These are phyloP conservation scores for Pichia exigua DNA, from an alignment of 805 yeast genomes.

Conservation along the genomic window DNA sequence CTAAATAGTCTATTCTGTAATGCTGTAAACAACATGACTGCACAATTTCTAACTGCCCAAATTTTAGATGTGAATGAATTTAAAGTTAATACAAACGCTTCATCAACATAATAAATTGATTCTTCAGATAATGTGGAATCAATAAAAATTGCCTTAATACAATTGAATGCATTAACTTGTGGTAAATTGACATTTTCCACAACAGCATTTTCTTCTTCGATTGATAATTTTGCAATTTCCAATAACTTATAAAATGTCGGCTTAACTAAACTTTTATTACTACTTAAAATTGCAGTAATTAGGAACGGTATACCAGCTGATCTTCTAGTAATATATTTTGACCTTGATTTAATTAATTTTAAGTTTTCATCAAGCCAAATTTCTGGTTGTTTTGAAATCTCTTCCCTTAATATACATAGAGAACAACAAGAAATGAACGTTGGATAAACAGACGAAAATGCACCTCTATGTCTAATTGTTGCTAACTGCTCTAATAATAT, in stretches of 20 bases:
- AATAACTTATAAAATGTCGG: constrained; percentile 45
- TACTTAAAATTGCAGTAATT: constrained; percentile 63
- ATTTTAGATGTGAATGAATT: constrained; percentile 52
- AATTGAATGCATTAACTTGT: constrained; percentile 89
- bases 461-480: constrained; percentile 81
- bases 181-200: constrained; percentile 62
- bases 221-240: constrained; percentile 46
- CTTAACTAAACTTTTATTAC: constrained; percentile 37
- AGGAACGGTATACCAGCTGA: constrained; percentile 89
- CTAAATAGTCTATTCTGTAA: constrained; percentile 78
- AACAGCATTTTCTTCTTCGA: constrained; percentile 26
- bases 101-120: constrained; percentile 44
- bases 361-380: constrained; percentile 58
- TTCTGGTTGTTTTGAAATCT: constrained; percentile 33
- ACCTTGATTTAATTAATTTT: constrained; percentile 33
- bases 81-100: constrained; percentile 55
- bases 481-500: constrained; percentile 59
- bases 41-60: constrained; percentile 90
- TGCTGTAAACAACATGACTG: constrained; percentile 86
- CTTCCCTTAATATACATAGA: constrained; percentile 35
- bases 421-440: constrained; percentile 61
- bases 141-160: constrained; percentile 64
- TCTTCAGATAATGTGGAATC: constrained; percentile 58
- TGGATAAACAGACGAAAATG: constrained; percentile 83
- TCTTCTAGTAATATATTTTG: constrained; percentile 74